Evolutionary conservation across 805 yeast genomes (phyloP).

Genomic region (Scheffersomyces ergatensis): DNA sequence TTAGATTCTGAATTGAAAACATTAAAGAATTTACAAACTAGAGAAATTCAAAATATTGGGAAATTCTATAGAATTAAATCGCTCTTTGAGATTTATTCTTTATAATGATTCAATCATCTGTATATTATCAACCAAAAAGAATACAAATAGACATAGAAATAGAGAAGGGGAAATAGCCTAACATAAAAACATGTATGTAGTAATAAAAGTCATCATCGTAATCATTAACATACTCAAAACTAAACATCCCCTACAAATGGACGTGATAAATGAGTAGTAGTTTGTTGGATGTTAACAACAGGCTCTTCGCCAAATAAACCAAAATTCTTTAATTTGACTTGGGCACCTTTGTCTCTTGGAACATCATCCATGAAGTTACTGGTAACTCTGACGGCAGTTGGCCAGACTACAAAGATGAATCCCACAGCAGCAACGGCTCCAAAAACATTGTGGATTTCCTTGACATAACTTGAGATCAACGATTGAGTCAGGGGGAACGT

Average conservation of each 20-base stretch:
- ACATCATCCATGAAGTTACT: constrained; percentile 3
- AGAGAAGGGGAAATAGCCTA: too few species aligned
- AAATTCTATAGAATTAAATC: constrained; percentile 55
- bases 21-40: constrained; percentile 55
- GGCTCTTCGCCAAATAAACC: constrained; percentile 4
- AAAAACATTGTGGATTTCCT: not conserved
- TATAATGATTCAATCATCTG: too few species aligned
- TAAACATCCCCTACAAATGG: too few species aligned
- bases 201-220: too few species aligned
- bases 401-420: not conserved
- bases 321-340: constrained; percentile 3
- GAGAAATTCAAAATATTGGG: constrained; percentile 54
- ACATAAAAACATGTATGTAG: too few species aligned
- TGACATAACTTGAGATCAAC: not conserved
- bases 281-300: constrained; percentile 5
- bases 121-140: too few species aligned
- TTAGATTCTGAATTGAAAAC: constrained; percentile 75
- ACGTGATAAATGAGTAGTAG: constrained; percentile 1
- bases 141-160: too few species aligned
- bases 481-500: not conserved
- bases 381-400: not conserved
- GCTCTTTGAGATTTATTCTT: constrained; percentile 49
- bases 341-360: constrained; percentile 7
- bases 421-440: not conserved
- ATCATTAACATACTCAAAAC: too few species aligned